Evolutionary conservation across 495 filamentous ascomycete species (phyloP), one percentile per base, ranked within the genome.

Genomic region (Daldinia loculata): DNA sequence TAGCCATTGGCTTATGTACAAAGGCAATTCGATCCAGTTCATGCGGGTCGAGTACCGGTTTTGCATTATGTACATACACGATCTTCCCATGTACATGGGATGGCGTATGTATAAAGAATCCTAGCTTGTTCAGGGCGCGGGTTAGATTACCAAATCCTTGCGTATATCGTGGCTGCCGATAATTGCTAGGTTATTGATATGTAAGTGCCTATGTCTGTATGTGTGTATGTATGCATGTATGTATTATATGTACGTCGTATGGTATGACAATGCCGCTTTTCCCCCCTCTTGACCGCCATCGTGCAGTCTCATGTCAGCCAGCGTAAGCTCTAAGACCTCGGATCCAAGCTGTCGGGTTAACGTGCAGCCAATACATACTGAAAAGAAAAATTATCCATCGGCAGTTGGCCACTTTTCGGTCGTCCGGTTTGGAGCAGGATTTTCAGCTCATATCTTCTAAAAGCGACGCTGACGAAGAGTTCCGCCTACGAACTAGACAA

Each of bases 321-420:
- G 45, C 63, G 50, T 71, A 67, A 68, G 64, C 63, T 68, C 64
- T 61, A 68, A 64, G 45, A n/a, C 63, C 56, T 72, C 69, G 69
- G 69, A 67, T 72, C 69, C 69, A 72, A 55, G 43, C 52, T 32
- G 60, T 72, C 69, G 69, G 69, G 69, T 72, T 60, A 34, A 29
- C 53, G n/a, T 22, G 45, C 61, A 56, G 48, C 36, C 60, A 63
- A 61, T 39, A 63, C 59, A 57, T 38, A 66, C 59, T 71, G 69
- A 63, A 22, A 26, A 51, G 4, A 14, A 29, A 66, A 66, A 66
- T 63, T 60, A 61, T 60, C 61, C 39, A 64, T 67, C 69, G 69
- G 69, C 60, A 72, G 55, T 72, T 72, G 30, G 15, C 11, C 51
- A 22, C 22, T 27, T 19, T 27, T 43, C 34, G 38, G 32, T 19